Evolutionary conservation across 2,329 filamentous ascomycete species (phyloP), one percentile per base, ranked within the genome.

Genomic region (Celoporthe dispersa): DNA sequence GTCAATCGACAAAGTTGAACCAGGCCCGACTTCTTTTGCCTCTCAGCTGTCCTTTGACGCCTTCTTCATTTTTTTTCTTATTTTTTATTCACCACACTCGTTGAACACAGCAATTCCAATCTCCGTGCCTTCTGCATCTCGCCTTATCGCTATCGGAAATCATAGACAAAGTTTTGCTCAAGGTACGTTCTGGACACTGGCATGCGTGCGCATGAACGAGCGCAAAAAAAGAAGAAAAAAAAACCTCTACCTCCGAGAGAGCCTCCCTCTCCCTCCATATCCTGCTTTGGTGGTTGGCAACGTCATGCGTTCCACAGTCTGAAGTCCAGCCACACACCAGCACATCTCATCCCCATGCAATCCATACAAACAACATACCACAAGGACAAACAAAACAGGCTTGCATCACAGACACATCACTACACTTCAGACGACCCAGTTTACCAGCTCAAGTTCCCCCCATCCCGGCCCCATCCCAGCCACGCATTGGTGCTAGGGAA

Each of bases 31-130:
- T 68, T 68, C 44, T 64, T 64, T 66, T 70, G 57, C 64, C 65
- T 68, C 63, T 70, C 65, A 70, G 41, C 64, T 53, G 63, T 39
- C 70, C 59, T 64, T 71, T 66, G 65, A 68, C 64, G 39, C 44
- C 35, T 68, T 71, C 53, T 71, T 65, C 16, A 41, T 39, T 39
- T 48, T 41, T 59, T 62, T 55, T 66, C 64, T 66, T 69, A 48
- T 39, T 33, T 53, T 69, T 69, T 57, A 66, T 71, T 71, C 70
- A 72, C 57, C 70, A 72, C 70, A 41, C 68, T 72, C 70, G 37
- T 72, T 72, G 65, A 71, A 59, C 55, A 61, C n/a, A 57, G 37
- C 62, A 65, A 37, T 48, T 31, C 37, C 61, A 63, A 28, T 31
- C 61, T 63, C n/a, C 28, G 62, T 51, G 62, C 41, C 41, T 51